These are phyloP conservation scores for Marasmius fiardii DNA, from an alignment of 1,284 basidiomycete genomes.

Conservation along the genomic window DNA sequence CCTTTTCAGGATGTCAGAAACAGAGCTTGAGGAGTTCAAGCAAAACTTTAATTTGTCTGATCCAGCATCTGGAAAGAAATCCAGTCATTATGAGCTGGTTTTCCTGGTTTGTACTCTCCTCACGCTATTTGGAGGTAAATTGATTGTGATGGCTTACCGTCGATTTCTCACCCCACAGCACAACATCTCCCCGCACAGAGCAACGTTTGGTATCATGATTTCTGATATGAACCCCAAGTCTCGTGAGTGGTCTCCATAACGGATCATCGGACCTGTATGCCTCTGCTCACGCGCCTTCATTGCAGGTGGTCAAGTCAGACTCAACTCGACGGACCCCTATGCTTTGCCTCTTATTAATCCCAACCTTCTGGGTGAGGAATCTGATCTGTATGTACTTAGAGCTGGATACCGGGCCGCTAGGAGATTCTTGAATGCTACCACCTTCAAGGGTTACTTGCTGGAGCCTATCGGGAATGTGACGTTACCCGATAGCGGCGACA, in stretches of 20 bases:
- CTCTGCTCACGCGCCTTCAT: background rate
- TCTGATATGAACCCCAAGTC: background rate
- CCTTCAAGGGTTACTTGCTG: background rate
- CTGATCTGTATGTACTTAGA: background rate
- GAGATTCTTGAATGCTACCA: background rate
- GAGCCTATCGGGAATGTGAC: background rate
- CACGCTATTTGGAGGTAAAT: no score
- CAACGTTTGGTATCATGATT: background rate
- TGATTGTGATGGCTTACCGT: background rate
- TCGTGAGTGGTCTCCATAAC: background rate
- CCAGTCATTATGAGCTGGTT: background rate
- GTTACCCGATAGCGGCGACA: background rate
- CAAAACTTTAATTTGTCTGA: background rate
- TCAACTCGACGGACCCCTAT: background rate
- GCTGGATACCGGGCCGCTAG: background rate
- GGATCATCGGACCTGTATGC: background rate
- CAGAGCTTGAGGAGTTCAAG: background rate
- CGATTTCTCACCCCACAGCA: background rate
- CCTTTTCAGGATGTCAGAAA: background rate
- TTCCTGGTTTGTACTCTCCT: background rate
- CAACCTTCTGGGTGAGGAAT: background rate
- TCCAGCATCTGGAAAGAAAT: background rate
- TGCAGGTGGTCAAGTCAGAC: background rate
- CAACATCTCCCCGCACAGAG: background rate
- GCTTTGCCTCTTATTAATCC: background rate